Evolutionary conservation across 2,329 filamentous ascomycete species (phyloP).

Genomic region (Ceratocystis variospora): DNA sequence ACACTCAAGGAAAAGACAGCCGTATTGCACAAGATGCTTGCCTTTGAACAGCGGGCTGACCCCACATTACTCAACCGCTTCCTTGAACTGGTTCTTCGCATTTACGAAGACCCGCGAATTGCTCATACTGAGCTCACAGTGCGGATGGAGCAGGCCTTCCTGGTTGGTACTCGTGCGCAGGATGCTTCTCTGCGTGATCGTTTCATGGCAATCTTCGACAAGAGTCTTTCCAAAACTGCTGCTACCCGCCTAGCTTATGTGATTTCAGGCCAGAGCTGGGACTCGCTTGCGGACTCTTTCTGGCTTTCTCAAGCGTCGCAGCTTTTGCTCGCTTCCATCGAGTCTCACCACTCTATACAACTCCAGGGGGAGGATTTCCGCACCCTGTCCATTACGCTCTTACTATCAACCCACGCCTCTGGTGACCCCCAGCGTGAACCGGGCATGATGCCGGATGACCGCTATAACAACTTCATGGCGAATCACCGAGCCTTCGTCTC

Average conservation of each 20-base stretch:
- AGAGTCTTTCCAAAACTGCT: conserved; percentile 81
- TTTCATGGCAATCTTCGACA: conserved; percentile 93
- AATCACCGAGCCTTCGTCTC: conserved; percentile 70
- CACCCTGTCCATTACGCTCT: conserved; percentile 55
- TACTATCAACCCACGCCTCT: conserved; percentile 60
- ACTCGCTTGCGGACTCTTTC: conserved; percentile 84
- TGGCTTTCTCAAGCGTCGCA: conserved; percentile 95
- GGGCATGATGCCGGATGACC: conserved; percentile 64
- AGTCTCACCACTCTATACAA: conserved; percentile 65
- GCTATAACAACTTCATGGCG: conserved; percentile 64
- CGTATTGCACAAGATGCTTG: conserved; percentile 96
- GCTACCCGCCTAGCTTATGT: conserved; percentile 82
- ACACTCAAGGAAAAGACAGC: conserved; percentile 98
- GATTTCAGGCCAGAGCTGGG: conserved; percentile 88
- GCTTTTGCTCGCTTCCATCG: conserved; percentile 77
- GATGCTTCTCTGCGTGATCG: conserved; percentile 95
- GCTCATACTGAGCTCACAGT: conserved; percentile 91
- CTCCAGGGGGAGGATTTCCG: conserved; percentile 76
- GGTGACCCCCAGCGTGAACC: conserved; percentile 43
- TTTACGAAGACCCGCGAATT: conserved; percentile 96
- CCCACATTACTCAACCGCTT: conserved; percentile 82
- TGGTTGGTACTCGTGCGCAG: conserved; percentile 83
- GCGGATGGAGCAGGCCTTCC: conserved; percentile 92
- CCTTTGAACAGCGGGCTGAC: conserved; percentile 77
- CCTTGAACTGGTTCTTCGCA: conserved; percentile 86